Conservation (phyloP, 2,329 filamentous ascomycete species). For the Pestalotiopsis sp. region DNA sequence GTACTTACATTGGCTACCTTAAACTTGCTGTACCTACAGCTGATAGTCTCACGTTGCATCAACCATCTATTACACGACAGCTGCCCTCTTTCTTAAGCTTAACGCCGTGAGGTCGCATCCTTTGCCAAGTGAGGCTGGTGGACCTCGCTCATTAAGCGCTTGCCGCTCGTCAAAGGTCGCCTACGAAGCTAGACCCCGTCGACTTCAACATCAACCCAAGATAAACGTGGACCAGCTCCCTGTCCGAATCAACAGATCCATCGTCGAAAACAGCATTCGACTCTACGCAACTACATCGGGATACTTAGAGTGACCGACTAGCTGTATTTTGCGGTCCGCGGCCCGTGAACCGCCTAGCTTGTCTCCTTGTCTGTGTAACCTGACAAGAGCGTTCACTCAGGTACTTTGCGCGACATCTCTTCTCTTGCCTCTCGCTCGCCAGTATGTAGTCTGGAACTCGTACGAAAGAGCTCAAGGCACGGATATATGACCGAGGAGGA, state of each 20-base stretch:
- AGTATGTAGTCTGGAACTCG: background rate
- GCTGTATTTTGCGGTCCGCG: background rate
- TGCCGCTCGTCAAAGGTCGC: background rate
- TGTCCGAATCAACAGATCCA: background rate
- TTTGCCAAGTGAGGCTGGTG: background rate
- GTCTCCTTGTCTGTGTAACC: background rate
- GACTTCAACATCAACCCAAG: background rate
- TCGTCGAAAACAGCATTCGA: background rate
- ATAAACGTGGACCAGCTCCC: background rate
- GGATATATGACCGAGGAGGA: background rate
- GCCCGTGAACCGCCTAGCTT: background rate
- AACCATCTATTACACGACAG: background rate
- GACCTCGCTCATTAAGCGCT: background rate
- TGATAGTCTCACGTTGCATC: background rate
- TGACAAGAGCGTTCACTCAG: background rate
- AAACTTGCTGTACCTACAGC: background rate
- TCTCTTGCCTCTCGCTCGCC: background rate
- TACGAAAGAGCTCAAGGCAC: background rate
- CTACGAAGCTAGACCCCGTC: background rate
- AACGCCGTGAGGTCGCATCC: background rate
- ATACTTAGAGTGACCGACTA: background rate
- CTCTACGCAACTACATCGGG: background rate
- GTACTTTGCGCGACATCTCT: background rate
- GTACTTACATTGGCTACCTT: no score
- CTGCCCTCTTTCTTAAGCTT: background rate